These are phyloP conservation scores for Fraxinus nigra DNA, from an alignment of 305 asterid species.

Conservation along the genomic window DNA sequence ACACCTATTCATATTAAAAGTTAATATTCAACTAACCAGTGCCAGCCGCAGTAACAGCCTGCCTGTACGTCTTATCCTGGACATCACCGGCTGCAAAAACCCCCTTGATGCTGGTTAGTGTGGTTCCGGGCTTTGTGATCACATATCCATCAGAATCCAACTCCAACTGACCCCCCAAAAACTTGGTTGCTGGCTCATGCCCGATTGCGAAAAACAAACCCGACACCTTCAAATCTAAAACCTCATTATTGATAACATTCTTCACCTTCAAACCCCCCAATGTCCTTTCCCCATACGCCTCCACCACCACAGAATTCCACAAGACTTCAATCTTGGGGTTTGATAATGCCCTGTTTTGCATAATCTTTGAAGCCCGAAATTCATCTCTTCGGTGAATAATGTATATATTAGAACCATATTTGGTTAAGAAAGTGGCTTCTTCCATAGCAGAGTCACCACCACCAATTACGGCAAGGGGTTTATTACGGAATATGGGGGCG, in stretches of 20 bases:
- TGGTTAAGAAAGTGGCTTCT: constrained; percentile 81
- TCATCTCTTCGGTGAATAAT: constrained; percentile 75
- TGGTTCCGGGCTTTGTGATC: constrained; percentile 64
- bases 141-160: constrained; percentile 42
- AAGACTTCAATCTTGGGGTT: constrained; percentile 43
- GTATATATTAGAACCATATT: constrained; percentile 83
- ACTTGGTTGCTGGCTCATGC: no score
- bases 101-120: constrained; percentile 75
- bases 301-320: no score
- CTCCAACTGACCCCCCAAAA: not conserved
- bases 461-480: constrained; percentile 26
- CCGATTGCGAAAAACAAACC: no score
- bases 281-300: no score
- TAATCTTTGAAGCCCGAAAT: constrained; percentile 87
- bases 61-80: constrained; percentile 95
- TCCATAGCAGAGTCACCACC: constrained; percentile 88
- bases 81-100: constrained; percentile 99
- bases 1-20: not conserved
- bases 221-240: no score
- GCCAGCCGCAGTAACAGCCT: constrained; percentile 95
- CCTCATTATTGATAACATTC: no score
- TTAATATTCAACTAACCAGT: constrained; percentile 51
- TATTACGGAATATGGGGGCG: constrained; percentile 79
- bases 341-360: constrained; percentile 64
- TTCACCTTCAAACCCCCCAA: no score